A percentile compares a stretch with the other conserved stretches of the same genome.
These are phyloP conservation scores for Blastobotrys ciferrii DNA, from an alignment of 1,139 yeast genomes.

Conservation along the genomic window DNA sequence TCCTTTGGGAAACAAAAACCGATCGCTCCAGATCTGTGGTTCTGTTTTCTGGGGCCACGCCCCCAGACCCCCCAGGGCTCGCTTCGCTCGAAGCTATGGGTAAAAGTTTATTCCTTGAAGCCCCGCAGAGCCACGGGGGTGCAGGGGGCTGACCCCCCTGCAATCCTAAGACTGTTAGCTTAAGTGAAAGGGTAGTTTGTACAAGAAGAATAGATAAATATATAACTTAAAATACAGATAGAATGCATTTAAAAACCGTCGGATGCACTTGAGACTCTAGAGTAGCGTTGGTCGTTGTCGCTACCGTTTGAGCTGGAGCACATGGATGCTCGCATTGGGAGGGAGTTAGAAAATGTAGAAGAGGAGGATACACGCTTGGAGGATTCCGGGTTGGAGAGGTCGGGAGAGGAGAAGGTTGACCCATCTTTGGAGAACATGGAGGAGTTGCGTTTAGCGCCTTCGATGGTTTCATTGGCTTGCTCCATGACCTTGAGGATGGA, in stretches of 20 bases:
- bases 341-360: constrained; percentile 2
- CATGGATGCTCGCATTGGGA: background rate
- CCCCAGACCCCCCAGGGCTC: no score
- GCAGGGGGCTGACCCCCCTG: no score
- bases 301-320: constrained; percentile 6
- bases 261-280: background rate
- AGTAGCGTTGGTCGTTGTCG: constrained; percentile 1
- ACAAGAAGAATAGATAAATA: constrained; percentile 4
- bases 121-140: no score
- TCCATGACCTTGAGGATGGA: constrained; percentile 37
- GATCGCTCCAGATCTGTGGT: no score
- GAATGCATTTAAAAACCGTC: constrained; percentile 6
- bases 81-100: no score
- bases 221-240: background rate
- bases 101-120: no score
- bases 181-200: background rate
- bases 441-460: constrained; percentile 34
- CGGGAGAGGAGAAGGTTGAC: constrained; percentile 1
- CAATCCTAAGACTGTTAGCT: no score
- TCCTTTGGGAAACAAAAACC: no score
- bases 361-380: background rate
- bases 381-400: background rate
- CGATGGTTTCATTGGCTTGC: constrained; percentile 35
- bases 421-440: constrained; percentile 8
- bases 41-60: no score